phyloP scores from a whole-genome alignment of 169 alveolate species.

The Cryptosporidium sp. region DNA sequence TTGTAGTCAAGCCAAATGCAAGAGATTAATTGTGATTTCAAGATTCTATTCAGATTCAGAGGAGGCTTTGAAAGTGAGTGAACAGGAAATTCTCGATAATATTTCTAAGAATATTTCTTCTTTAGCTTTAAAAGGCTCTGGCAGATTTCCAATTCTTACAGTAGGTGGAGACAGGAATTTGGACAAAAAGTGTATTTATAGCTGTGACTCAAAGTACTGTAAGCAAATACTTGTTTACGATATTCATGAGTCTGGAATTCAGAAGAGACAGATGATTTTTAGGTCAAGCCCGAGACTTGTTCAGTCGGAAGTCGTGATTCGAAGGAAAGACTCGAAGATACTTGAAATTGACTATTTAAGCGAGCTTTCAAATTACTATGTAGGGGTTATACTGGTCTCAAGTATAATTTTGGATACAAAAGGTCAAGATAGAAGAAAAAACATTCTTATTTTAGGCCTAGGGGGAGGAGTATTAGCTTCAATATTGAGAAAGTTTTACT shows the following conservation, averaged over 20 bases:
- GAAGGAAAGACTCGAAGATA: background rate
- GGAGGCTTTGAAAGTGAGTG: background rate
- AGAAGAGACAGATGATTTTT: constrained; percentile 60
- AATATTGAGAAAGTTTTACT: constrained; percentile 7
- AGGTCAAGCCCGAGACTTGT: constrained; percentile 62
- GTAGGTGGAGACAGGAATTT: constrained; percentile 25
- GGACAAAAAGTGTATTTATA: constrained; percentile 4
- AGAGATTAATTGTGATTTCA: constrained; percentile 54
- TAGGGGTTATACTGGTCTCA: constrained; percentile 47
- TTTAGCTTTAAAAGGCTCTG: constrained; percentile 43
- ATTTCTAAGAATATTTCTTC: constrained; percentile 38
- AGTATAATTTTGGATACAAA: constrained; percentile 3
- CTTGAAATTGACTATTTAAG: constrained; percentile 14
- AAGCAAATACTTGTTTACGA: constrained; percentile 39
- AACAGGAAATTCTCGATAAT: constrained; percentile 7
- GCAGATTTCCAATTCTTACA: constrained; percentile 45
- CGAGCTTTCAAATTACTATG: constrained; percentile 42
- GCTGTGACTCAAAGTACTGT: constrained; percentile 35
- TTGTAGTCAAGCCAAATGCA: constrained; percentile 25
- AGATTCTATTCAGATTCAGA: constrained; percentile 18
- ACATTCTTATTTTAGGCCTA: constrained; percentile 45
- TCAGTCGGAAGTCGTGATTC: constrained; percentile 52
- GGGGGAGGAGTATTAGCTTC: constrained; percentile 66
- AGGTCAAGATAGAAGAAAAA: background rate
- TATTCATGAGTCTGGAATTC: constrained; percentile 7